These are phyloP conservation scores for Penicillium sp. DNA, from an alignment of 2,329 filamentous ascomycete genomes.

Conservation along the genomic window DNA sequence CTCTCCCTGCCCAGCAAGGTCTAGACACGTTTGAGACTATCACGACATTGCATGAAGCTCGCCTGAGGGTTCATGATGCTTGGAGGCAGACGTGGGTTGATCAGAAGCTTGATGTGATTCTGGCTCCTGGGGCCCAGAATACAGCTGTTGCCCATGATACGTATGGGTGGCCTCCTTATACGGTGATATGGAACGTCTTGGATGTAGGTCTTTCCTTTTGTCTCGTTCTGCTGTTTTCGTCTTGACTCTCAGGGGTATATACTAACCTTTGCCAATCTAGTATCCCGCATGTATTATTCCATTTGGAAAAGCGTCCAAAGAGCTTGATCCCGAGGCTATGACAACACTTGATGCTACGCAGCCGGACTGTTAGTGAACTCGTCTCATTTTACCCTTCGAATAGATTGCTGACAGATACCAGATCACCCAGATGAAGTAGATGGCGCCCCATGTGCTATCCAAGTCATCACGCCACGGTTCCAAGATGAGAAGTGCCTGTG, in stretches of 20 bases:
- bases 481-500: slow-evolving; percentile 49
- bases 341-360: slow-evolving; percentile 31
- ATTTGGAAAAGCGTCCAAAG: slow-evolving; percentile 43
- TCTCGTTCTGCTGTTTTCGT: background rate
- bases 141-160: slow-evolving; percentile 55
- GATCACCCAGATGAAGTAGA: slow-evolving; percentile 44
- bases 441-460: slow-evolving; percentile 48
- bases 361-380: slow-evolving; percentile 24
- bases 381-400: background rate
- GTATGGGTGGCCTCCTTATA: slow-evolving; percentile 42
- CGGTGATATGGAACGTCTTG: slow-evolving; percentile 52
- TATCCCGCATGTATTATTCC: slow-evolving; percentile 54
- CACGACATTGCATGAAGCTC: slow-evolving; percentile 43
- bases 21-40: slow-evolving; percentile 40
- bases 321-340: slow-evolving; percentile 36
- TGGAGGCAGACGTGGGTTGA: slow-evolving; percentile 47
- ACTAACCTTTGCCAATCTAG: slow-evolving; percentile 23
- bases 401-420: slow-evolving; percentile 21
- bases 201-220: slow-evolving; percentile 43
- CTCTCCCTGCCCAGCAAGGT: slow-evolving; percentile 26
- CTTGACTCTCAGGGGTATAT: background rate
- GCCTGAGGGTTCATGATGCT: slow-evolving; percentile 32
- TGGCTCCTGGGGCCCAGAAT: slow-evolving; percentile 51
- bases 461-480: slow-evolving; percentile 48
- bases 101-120: slow-evolving; percentile 50